Percentiles rank a stretch among this genome's conserved stretches.
phyloP scores from a whole-genome alignment of 345 rosid genomes.

The Erodium maritimum region DNA sequence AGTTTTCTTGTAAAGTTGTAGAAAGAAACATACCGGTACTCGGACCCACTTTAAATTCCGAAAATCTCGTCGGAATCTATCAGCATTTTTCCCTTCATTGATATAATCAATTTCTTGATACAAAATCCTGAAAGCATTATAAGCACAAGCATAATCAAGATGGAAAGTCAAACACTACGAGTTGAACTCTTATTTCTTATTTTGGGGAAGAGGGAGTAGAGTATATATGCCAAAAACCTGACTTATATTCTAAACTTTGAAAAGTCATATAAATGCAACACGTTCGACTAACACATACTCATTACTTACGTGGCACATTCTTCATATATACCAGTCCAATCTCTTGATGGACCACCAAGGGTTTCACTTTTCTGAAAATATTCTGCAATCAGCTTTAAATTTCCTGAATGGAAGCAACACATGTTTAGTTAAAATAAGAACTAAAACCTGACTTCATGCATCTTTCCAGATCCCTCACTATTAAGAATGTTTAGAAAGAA shows the following conservation, averaged over 20 bases:
- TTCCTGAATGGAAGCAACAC: slow-evolving; percentile 31
- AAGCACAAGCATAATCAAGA: slow-evolving; percentile 4
- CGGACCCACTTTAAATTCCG: slow-evolving; percentile 92
- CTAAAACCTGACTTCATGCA: background rate
- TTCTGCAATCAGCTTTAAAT: slow-evolving; percentile 75
- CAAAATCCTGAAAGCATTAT: slow-evolving; percentile 53
- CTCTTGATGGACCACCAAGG: slow-evolving; percentile 65
- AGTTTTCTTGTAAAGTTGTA: slow-evolving; percentile 5
- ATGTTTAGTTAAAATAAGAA: background rate
- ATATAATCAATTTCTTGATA: slow-evolving; percentile 90
- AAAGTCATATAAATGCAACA: no score
- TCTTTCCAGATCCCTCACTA: no score
- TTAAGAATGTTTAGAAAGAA: no score
- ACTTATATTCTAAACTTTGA: no score
- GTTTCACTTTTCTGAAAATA: slow-evolving; percentile 83
- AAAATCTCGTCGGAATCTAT: slow-evolving; percentile 77
- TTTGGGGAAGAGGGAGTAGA: no score
- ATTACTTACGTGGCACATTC: slow-evolving; percentile 73
- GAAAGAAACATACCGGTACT: slow-evolving; percentile 62
- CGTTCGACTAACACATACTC: background rate
- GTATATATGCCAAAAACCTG: no score
- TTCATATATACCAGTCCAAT: slow-evolving; percentile 88
- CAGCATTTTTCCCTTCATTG: slow-evolving; percentile 93
- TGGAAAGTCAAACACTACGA: no score
- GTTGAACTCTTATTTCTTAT: no score